Base-by-base conservation (phyloP, 768 basidiomycete genomes). In the Mycena venus region DNA sequence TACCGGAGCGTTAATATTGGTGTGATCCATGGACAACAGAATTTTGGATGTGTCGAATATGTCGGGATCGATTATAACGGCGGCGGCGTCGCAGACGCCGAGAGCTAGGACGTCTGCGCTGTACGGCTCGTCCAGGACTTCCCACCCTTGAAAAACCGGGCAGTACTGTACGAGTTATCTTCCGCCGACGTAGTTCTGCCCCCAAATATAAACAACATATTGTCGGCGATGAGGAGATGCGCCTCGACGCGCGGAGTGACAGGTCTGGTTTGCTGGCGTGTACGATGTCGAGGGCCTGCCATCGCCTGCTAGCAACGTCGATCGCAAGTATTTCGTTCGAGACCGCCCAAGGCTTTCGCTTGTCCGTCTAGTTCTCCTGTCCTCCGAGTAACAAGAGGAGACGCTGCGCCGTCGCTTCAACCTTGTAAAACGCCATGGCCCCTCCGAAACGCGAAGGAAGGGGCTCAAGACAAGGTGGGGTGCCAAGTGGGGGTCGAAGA, bases 281-380 rank as follows among this genome's bases (percentile, higher is more conserved):
- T 12, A 59, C 65, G 9, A 73, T 19, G 14, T 68, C 65, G n/a
- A 73, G 38, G 34, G 55, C 51, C 72, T 65, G 68, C 72, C 72
- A 73, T 21, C 6, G 42, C 17, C 5, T 7, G 7, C 25, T 25
- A 7, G 67, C 65, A n/a, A 73, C 40, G 23, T 73, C 72, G 15
- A 73, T 42, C 21, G 72, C 72, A 3, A 73, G n/a, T 15, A 73
- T 12, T 23, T 68, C 65, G 27, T 53, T 68, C 0, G 64, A 67
- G 4, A 62, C 38, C 1, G 38, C 3, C 65, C 72, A 10, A 12
- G 36, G 56, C 36, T n/a, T 8, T 72, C 10, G 8, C 5, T 5
- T 2, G 53, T 14, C 14, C 29, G 31, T 15, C 65, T 59, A 19
- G 55, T 34, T 58, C 61, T 19, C n/a, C 40, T 67, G 72, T 0